Conservation (phyloP, 805 yeast species). For the Lipomyces chichibuensis region DNA sequence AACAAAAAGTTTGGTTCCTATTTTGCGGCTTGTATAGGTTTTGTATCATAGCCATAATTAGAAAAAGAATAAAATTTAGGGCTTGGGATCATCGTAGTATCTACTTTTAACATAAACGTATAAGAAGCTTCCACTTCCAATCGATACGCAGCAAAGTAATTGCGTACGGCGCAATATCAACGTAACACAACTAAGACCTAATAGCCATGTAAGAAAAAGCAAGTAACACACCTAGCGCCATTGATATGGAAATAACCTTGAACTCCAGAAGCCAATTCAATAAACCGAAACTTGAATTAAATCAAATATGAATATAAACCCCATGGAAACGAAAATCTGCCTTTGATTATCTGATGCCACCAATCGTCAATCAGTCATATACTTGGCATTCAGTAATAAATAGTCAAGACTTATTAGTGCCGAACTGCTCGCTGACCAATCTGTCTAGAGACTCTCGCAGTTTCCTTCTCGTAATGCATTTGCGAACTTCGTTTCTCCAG, state of each 20-base stretch:
- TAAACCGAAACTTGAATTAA: neutral
- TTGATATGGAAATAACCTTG: neutral
- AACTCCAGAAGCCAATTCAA: neutral
- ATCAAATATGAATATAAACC: neutral
- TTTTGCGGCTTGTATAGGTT: neutral
- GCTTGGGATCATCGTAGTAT: neutral
- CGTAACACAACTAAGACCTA: neutral
- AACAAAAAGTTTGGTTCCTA: neutral
- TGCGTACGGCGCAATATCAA: neutral
- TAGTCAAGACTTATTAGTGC: neutral
- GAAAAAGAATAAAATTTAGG: neutral
- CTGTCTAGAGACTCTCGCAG: constrained; percentile 26
- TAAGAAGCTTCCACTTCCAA: neutral
- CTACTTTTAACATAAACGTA: neutral
- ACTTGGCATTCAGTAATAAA: neutral
- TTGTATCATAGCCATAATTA: neutral
- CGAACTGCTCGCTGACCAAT: constrained; percentile 14
- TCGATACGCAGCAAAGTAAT: neutral
- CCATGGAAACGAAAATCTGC: neutral
- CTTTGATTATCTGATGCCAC: neutral
- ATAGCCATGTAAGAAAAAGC: neutral
- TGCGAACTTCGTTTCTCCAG: constrained; percentile 33
- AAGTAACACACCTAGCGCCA: neutral
- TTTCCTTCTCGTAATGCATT: constrained; percentile 26
- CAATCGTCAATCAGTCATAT: neutral